Percentiles rank a stretch among this genome's conserved stretches.
Conservation (phyloP, 495 filamentous ascomycete species). For the Echria macrotheca region DNA sequence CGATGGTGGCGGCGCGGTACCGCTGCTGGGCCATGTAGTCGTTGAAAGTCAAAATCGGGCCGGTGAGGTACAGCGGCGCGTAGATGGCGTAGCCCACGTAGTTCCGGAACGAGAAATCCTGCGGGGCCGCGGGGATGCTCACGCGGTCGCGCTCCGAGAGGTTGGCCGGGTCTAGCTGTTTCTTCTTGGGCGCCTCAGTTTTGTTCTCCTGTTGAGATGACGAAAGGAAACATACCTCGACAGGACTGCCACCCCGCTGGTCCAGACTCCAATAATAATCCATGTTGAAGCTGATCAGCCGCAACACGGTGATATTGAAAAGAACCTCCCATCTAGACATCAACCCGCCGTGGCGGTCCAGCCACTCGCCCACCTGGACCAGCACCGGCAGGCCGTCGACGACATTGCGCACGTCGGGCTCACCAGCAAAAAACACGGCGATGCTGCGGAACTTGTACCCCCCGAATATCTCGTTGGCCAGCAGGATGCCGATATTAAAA, state of each 20-base stretch:
- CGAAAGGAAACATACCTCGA: conserved; percentile 71
- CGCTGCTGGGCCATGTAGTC: conserved; percentile 85
- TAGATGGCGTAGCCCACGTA: conserved; percentile 87
- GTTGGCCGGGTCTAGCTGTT: conserved; percentile 79
- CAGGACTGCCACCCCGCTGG: conserved; percentile 54
- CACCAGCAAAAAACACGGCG: conserved; percentile 43
- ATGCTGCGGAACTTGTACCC: conserved; percentile 71
- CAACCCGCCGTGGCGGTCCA: conserved; percentile 76
- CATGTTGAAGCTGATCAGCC: conserved; percentile 93
- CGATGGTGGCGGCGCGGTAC: conserved; percentile 65
- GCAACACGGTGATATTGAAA: conserved; percentile 93
- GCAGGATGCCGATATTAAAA: conserved; percentile 84
- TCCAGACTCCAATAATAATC: conserved; percentile 92
- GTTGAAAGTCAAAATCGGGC: conserved; percentile 95
- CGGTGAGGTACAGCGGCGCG: conserved; percentile 85
- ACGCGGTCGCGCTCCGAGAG: conserved; percentile 86
- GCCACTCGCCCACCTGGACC: conserved; percentile 54
- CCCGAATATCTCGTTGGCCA: conserved; percentile 77
- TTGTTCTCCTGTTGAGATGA: neutral
- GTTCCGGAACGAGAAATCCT: conserved; percentile 73
- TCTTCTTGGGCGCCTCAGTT: conserved; percentile 87
- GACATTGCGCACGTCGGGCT: conserved; percentile 19
- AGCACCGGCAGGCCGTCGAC: conserved; percentile 32
- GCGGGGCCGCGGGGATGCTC: conserved; percentile 59
- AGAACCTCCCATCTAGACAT: conserved; percentile 87